These are phyloP conservation scores for Psilocybe subaeruginosa DNA, from an alignment of 768 basidiomycete genomes.

Conservation along the genomic window DNA sequence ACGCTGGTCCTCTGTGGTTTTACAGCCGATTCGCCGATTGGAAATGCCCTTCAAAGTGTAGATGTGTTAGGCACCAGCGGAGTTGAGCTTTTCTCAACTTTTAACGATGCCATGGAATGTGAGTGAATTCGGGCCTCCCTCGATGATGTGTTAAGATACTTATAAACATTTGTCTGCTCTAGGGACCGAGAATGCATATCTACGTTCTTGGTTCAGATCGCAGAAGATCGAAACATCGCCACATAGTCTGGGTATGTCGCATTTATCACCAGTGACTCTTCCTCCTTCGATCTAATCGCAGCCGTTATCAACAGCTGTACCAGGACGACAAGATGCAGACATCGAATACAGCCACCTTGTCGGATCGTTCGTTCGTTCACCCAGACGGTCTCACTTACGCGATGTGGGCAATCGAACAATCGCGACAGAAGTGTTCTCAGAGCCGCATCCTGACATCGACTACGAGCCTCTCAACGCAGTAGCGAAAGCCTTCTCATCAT, in stretches of 20 bases:
- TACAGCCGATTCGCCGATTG: conserved; percentile 60
- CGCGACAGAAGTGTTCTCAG: conserved; percentile 40
- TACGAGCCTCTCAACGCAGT: conserved; percentile 77
- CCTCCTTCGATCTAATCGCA: conserved; percentile 6
- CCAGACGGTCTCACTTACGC: conserved; percentile 65
- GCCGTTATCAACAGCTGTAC: conserved; percentile 43
- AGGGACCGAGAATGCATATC: conserved; percentile 95
- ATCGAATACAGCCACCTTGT: conserved; percentile 45
- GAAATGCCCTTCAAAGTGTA: conserved; percentile 75
- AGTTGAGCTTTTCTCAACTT: conserved; percentile 80
- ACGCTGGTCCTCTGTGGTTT: conserved; percentile 91
- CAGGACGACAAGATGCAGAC: conserved; percentile 57
- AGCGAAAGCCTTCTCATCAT: conserved; percentile 78
- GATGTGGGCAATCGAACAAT: conserved; percentile 77
- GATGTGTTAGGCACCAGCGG: conserved; percentile 75
- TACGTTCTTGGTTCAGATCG: conserved; percentile 77
- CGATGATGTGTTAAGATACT: background rate
- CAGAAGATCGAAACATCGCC: conserved; percentile 56
- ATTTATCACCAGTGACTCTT: background rate
- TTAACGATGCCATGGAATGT: conserved; percentile 96
- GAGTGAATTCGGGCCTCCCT: conserved; percentile 29
- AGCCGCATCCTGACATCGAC: conserved; percentile 32
- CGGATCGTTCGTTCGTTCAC: conserved; percentile 62
- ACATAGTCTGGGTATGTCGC: conserved; percentile 44
- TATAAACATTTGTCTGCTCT: background rate